Evolutionary conservation across 768 basidiomycete genomes (phyloP).

Genomic region (Kwoniella pini): DNA sequence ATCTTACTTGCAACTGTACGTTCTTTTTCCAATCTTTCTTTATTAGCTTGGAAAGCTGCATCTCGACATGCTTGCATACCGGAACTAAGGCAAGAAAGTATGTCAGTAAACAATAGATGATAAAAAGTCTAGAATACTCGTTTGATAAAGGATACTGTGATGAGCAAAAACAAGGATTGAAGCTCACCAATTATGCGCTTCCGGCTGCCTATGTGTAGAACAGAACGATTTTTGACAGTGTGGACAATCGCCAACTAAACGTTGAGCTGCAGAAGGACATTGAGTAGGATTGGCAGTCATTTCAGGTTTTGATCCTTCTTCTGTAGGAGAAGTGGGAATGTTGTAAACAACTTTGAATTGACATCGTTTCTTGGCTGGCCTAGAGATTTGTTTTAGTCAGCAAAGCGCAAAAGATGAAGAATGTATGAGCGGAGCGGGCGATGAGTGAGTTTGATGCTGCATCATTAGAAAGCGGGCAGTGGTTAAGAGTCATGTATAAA

Average conservation of each 20-base stretch:
- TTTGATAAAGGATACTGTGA: not conserved
- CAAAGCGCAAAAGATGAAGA: not conserved
- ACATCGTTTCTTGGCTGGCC: constrained; percentile 54
- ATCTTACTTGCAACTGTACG: constrained; percentile 51
- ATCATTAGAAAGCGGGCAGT: too few relatives aligned
- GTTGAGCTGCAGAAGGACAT: constrained; percentile 49
- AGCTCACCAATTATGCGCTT: constrained; percentile 53
- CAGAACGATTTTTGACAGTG: constrained; percentile 51
- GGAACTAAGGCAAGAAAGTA: constrained; percentile 25
- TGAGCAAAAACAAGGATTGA: not conserved
- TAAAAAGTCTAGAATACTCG: not conserved
- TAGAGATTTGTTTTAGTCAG: constrained; percentile 8
- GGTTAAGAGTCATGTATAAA: too few relatives aligned
- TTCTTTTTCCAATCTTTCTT: constrained; percentile 50
- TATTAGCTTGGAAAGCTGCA: constrained; percentile 53
- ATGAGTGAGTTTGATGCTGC: not conserved
- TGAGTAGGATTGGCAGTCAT: constrained; percentile 50
- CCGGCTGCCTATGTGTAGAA: constrained; percentile 49
- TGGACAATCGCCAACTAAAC: constrained; percentile 50
- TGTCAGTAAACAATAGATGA: constrained; percentile 13
- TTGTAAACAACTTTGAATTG: constrained; percentile 52
- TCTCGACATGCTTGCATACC: constrained; percentile 53
- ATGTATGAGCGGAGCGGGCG: not conserved
- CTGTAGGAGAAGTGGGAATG: constrained; percentile 40
- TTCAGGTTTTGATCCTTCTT: constrained; percentile 34